A percentile compares a stretch with the other conserved stretches of the same genome.
Conservation (phyloP, 108 stramenopile species). For the Nitzschia putrida region DNA sequence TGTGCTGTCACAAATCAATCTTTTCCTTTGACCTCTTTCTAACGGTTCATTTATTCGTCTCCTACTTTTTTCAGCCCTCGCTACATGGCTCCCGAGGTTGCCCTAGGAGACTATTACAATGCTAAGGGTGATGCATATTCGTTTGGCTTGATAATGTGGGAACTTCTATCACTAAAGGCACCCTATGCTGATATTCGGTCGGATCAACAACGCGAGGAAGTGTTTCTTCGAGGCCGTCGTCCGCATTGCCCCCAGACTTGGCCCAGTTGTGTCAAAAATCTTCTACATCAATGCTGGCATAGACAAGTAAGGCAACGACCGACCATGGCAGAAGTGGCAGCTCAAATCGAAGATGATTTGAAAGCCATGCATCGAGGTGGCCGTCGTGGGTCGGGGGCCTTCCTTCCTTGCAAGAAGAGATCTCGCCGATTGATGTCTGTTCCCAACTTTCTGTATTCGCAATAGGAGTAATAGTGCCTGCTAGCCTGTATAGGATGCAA, state of each 20-base stretch:
- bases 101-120: conserved; percentile 57
- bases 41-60: too few species aligned
- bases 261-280: background rate
- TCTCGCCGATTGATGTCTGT: too few species aligned
- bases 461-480: too few species aligned
- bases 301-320: conserved; percentile 6
- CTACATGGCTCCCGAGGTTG: conserved; percentile 81
- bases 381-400: too few species aligned
- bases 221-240: conserved; percentile 18
- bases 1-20: too few species aligned
- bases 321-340: conserved; percentile 5
- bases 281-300: conserved; percentile 17
- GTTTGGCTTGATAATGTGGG: conserved; percentile 58
- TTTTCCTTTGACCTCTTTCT: too few species aligned
- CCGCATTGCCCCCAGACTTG: conserved; percentile 2
- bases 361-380: background rate
- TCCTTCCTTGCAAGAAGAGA: too few species aligned
- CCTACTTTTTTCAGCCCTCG: conserved; percentile 28
- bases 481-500: too few species aligned
- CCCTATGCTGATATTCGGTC: conserved; percentile 34
- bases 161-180: conserved; percentile 48
- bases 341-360: background rate
- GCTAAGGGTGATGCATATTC: conserved; percentile 64
- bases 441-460: too few species aligned
- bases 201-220: background rate